Base-by-base conservation (phyloP, 1,139 yeast genomes). In the Saccharomycopsis hybrid region DNA sequence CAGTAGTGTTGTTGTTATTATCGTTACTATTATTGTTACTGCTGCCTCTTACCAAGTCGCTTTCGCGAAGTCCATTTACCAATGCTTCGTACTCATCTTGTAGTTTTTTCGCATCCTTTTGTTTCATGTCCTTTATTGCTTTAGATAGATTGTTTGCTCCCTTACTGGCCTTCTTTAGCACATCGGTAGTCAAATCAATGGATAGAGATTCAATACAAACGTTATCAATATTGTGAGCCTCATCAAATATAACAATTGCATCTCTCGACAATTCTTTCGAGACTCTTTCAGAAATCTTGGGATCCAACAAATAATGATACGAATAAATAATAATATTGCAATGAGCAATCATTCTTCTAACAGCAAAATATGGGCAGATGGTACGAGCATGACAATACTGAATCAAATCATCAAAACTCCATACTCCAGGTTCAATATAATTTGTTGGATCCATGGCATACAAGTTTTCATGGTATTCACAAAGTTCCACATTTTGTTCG, bases 141-240 rank as follows among this genome's bases (percentile, higher is more conserved):
- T 68, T 78, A 49, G 82, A 82, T 54, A 90, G 70, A 49, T 85
- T 78, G 55, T 76, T 78, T 0, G 96, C 96, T 54, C 98, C 97
- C 62, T 67, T 85, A 60, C 80, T 76, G 30, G 84, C 97, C 66
- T 74, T 84, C 60, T 78, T 84, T 69, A 81, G 73, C 60, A 78
- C 82, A 67, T 95, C 97, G 67, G 79, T 95, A 52, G 85, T 92
- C 67, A 73, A 75, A 63, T 94, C 98, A 49, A 92, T 76, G 8
- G 97, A 88, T 48, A 92, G 69, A 1, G 98, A 86, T 65, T 92
- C 99, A 54, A 92, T 92, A 70, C 98, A 92, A 52, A 92, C 99
- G 72, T 92, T 92, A 74, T 92, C 98, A 53, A 92, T 92, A 68
- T 92, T 92, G 67, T 92, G 99, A 47, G 98, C 98, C 68, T 92